Evolutionary conservation across 2,329 filamentous ascomycete genomes (phyloP).

Genomic region (Harringtonia aguacate): DNA sequence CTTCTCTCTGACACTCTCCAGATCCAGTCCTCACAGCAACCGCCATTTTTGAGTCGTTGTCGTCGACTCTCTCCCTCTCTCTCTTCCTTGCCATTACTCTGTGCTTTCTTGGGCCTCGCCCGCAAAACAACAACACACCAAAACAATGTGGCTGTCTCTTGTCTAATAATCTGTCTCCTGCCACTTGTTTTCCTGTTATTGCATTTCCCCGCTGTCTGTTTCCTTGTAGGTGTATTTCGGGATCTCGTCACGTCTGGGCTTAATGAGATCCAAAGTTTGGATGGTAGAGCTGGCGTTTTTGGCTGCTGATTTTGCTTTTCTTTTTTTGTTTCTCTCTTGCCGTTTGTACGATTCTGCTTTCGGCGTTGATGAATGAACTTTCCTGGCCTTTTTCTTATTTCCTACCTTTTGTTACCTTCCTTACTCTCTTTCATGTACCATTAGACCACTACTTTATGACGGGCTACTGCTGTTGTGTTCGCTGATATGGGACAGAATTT

Average conservation of each 20-base stretch:
- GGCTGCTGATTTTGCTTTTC: background rate
- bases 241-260: background rate
- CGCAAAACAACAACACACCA: background rate
- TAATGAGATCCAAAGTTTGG: background rate
- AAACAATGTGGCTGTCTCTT: background rate
- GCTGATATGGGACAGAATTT: background rate
- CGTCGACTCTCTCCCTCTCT: background rate
- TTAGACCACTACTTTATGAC: background rate
- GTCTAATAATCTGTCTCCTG: background rate
- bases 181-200: background rate
- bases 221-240: background rate
- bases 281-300: background rate
- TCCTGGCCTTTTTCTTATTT: background rate
- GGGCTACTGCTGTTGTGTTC: background rate
- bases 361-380: background rate
- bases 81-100: background rate
- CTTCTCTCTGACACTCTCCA: slow-evolving; percentile 3
- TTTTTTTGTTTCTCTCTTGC: background rate
- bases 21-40: slow-evolving; percentile 34
- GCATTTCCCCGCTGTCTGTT: background rate
- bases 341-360: background rate
- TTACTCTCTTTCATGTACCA: background rate
- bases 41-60: slow-evolving; percentile 22
- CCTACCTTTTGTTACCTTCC: slow-evolving; percentile 10
- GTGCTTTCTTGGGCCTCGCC: background rate